Conservation (phyloP, 2,329 filamentous ascomycete genomes). For the Ceratocystis alfenasii region DNA sequence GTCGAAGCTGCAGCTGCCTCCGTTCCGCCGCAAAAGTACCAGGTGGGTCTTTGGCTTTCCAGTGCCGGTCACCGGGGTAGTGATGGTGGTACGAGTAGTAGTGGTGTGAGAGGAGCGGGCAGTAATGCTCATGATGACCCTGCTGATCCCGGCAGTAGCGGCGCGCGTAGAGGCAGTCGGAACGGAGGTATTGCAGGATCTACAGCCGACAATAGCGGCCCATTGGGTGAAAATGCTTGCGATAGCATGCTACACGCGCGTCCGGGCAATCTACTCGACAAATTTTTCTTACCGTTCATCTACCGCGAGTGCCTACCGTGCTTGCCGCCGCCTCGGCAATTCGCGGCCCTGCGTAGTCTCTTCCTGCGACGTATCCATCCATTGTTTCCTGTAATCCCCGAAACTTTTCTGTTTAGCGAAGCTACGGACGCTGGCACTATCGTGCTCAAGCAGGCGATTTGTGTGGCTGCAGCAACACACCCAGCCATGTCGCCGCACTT, state of each 20-base stretch:
- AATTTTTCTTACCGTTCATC: slow-evolving; percentile 34
- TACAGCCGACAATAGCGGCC: not conserved
- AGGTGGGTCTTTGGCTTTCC: slow-evolving; percentile 45
- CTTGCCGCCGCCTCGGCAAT: slow-evolving; percentile 38
- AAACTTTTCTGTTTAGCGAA: slow-evolving; percentile 28
- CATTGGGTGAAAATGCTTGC: not conserved
- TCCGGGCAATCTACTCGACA: slow-evolving; percentile 30
- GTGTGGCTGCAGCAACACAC: slow-evolving; percentile 43
- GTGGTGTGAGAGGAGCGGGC: not conserved
- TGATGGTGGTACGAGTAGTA: not conserved
- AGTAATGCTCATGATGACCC: not conserved
- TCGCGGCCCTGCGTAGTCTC: slow-evolving; percentile 34
- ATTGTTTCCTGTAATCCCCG: slow-evolving; percentile 41
- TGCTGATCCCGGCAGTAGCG: not conserved
- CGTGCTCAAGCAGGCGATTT: slow-evolving; percentile 43
- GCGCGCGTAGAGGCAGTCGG: not conserved
- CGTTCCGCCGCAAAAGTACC: slow-evolving; percentile 33
- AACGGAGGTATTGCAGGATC: not conserved
- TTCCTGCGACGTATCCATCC: slow-evolving; percentile 44
- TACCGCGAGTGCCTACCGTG: slow-evolving; percentile 37
- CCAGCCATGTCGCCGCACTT: slow-evolving; percentile 36
- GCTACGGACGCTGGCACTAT: slow-evolving; percentile 31
- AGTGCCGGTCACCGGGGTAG: slow-evolving; percentile 11
- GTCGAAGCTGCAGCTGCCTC: slow-evolving; percentile 40
- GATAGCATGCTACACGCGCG: slow-evolving; percentile 2